Evolutionary conservation across 768 basidiomycete genomes (phyloP), one percentile per base, ranked within the genome.

Genomic region (Boletus rex-veris): DNA sequence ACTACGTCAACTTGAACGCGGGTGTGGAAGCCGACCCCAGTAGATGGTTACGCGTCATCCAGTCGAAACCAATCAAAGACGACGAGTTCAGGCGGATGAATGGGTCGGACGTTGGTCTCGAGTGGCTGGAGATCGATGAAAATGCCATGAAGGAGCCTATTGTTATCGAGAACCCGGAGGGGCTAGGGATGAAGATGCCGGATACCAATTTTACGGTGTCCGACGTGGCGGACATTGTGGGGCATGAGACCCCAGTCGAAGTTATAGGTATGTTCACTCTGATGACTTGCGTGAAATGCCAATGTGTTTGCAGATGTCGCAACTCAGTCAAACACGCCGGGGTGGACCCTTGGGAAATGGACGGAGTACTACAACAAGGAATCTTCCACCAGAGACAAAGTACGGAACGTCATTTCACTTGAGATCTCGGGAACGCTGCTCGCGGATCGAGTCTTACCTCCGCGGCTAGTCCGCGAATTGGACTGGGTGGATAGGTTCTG

Each of bases 401-500:
- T 97, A 33, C 83, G 87, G 57, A 99, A 99, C 64, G 92, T 99
- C 30, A 99, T 99, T 51, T 94, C 92, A 3, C 74, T 98, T 46
- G 96, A 99, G 69, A 86, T 98, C 24, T 91, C 91, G 2, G 92
- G 90, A 7, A 93, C 92, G 4, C 75, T 81, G 47, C 77, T 98
- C 7, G 88, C 86, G 9, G 82, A 90, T 59, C 78, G 80, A 67
- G 84, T 99, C 21, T 71, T 84, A 3, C 93, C 94, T 4, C 96
- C 96, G 3, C 81, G 82, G 55, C 70, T 98, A 21, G 89, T 91
- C 36, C 79, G 90, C 48, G 91, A 98, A 52, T 69, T 98, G 59
- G 97, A 98, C 64, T 99, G 96, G 96, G 96, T 98, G 7, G 93
- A 97, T 67, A 90, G 88, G 55, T 91, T 86, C 69, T 99, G 96